These are phyloP conservation scores for Aspergillus sclerotioniger DNA, from an alignment of 495 filamentous ascomycete species.

Conservation along the genomic window DNA sequence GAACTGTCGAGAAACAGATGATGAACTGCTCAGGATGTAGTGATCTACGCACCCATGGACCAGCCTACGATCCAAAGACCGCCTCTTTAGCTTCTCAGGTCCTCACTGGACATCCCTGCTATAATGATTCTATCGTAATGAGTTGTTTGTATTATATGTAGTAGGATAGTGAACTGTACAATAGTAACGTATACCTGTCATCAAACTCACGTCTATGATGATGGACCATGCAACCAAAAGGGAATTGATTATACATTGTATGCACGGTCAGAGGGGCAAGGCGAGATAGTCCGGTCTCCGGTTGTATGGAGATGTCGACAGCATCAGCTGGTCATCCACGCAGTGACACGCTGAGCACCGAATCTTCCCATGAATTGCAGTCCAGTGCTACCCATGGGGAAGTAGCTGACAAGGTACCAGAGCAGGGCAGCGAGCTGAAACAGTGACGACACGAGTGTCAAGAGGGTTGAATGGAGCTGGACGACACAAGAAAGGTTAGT, in stretches of 20 bases:
- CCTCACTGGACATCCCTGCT: no score
- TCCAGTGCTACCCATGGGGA: constrained; percentile 91
- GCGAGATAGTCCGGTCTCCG: neutral
- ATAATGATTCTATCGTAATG: neutral
- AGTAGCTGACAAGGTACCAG: constrained; percentile 98
- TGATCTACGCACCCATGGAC: no score
- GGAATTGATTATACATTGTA: neutral
- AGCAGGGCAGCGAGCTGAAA: constrained; percentile 77
- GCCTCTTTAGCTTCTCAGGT: no score
- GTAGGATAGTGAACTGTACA: neutral
- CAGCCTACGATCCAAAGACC: no score
- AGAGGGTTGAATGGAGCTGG: constrained; percentile 74
- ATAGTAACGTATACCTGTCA: neutral
- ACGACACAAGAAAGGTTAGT: constrained; percentile 13
- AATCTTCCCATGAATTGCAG: constrained; percentile 82
- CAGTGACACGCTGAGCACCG: constrained; percentile 75
- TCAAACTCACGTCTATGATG: neutral
- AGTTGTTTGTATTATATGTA: neutral
- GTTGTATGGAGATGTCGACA: neutral
- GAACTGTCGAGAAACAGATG: no score
- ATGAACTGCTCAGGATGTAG: no score
- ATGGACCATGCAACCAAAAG: neutral
- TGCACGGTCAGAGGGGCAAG: neutral
- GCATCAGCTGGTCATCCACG: constrained; percentile 81
- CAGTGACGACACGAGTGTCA: constrained; percentile 80